These are phyloP conservation scores for Cyberlindnera samutprakarnensis DNA, from an alignment of 805 yeast genomes.

Conservation along the genomic window DNA sequence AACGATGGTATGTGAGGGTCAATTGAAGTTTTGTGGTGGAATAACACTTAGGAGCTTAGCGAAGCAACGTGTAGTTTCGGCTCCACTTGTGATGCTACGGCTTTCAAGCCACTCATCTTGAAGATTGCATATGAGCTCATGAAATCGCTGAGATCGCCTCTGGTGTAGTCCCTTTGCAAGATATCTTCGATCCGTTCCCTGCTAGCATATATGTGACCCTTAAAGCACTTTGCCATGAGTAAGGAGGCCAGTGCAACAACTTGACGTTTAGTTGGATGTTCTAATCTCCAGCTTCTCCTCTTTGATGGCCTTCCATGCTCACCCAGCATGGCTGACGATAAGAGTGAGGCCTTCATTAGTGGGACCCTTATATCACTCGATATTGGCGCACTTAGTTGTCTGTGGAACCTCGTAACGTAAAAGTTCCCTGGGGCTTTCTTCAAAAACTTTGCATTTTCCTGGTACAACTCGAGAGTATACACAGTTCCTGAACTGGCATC, in stretches of 20 bases:
- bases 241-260: no score
- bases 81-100: no score
- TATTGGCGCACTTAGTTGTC: conserved; percentile 15
- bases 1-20: no score
- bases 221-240: no score
- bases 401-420: conserved; percentile 14
- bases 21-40: no score
- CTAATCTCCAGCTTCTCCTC: conserved; percentile 27
- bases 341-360: conserved; percentile 1
- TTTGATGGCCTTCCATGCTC: conserved; percentile 16
- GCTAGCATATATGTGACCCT: no score
- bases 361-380: conserved; percentile 18
- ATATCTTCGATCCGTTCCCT: neutral
- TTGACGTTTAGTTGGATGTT: conserved; percentile 24
- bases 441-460: conserved; percentile 7
- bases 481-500: neutral
- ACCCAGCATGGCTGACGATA: neutral
- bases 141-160: conserved; percentile 8
- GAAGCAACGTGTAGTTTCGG: no score
- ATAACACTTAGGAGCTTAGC: no score
- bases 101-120: conserved; percentile 4
- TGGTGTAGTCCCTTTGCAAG: no score
- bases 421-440: conserved; percentile 2
- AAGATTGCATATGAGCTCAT: conserved; percentile 10
- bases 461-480: conserved; percentile 11